Conservation (phyloP, 305 asterid species). For the Fraxinus ornus region DNA sequence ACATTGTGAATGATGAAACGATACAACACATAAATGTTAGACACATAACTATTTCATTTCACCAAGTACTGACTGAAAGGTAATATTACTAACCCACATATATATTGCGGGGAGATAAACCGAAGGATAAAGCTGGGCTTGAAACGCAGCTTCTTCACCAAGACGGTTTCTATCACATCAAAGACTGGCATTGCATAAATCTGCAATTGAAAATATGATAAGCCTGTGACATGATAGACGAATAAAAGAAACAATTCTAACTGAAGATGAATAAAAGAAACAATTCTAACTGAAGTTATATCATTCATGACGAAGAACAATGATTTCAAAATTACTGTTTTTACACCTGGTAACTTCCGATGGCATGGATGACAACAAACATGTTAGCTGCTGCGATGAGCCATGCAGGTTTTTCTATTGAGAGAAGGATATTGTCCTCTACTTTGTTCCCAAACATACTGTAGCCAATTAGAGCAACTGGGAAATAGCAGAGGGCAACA, state of each 20-base stretch:
- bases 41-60: neutral
- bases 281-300: neutral
- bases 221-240: neutral
- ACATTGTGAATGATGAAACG: neutral
- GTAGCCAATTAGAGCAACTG: slow-evolving; percentile 31
- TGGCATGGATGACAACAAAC: slow-evolving; percentile 37
- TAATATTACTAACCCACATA: neutral
- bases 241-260: neutral
- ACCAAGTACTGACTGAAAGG: neutral
- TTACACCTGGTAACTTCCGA: slow-evolving; percentile 60
- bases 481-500: neutral
- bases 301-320: neutral
- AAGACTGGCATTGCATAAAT: neutral
- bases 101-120: neutral
- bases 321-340: neutral
- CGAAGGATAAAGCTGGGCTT: neutral
- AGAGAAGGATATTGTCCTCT: slow-evolving; percentile 28
- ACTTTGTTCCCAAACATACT: slow-evolving; percentile 43
- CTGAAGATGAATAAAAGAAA: neutral
- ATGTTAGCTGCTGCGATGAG: slow-evolving; percentile 56
- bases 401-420: slow-evolving; percentile 58
- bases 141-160: neutral
- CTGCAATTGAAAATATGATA: neutral
- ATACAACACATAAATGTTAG: neutral
- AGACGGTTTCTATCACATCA: neutral